Evolutionary conservation across 31 red algal genomes (phyloP).

Genomic region (Porphyra umbilicalis): DNA sequence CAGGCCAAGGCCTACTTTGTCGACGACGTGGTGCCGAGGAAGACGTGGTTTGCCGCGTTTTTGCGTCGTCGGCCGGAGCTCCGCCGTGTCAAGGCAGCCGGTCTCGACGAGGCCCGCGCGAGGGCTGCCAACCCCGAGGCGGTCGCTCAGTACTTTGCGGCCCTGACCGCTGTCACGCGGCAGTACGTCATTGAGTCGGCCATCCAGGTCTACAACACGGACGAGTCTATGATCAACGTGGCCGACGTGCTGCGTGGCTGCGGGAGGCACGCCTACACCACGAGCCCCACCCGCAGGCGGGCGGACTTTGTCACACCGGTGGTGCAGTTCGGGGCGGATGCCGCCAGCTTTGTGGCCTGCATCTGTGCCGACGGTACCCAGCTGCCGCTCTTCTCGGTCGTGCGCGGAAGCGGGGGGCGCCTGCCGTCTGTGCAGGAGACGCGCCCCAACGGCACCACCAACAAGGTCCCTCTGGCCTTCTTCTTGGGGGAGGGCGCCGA

Average conservation of each 20-base stretch:
- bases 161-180: not conserved
- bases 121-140: not conserved
- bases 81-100: not conserved
- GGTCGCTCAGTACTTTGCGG: not conserved
- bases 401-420: not conserved
- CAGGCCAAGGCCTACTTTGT: no score
- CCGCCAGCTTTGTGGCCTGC: not conserved
- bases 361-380: not conserved
- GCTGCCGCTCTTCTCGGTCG: not conserved
- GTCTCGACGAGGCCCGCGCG: not conserved
- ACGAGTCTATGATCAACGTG: not conserved
- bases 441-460: not conserved
- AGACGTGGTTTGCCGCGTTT: not conserved
- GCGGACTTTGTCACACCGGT: not conserved
- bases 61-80: not conserved
- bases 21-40: no score
- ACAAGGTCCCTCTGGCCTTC: not conserved
- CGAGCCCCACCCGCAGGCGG: not conserved
- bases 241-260: no score
- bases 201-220: not conserved
- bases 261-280: no score
- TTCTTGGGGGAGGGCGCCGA: not conserved
- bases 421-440: not conserved
- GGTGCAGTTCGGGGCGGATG: not conserved
- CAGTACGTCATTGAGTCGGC: not conserved